Base-by-base conservation (phyloP, 495 filamentous ascomycete genomes). In the Parachaetomium inaequale region DNA sequence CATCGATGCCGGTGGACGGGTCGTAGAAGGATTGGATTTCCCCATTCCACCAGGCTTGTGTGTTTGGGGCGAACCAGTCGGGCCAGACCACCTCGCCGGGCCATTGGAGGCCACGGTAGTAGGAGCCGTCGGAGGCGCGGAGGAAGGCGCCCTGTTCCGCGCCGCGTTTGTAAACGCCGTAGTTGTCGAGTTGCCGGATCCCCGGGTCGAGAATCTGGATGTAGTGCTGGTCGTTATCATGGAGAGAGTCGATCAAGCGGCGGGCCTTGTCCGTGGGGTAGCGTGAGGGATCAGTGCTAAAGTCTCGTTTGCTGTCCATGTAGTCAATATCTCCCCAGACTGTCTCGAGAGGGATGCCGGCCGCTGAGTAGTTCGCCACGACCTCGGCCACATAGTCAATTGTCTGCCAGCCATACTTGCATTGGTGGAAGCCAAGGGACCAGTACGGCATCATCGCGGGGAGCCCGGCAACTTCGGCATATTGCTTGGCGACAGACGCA, bases 281-380 rank as follows among this genome's bases (percentile, higher is more conserved):
- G 26, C 87, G 80, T 1, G 84, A 75, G 0, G 87, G 83, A 66
- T 93, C 91, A 2, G 89, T 76, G 1, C 87, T 88, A 72, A 96
- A 94, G 55, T 91, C 83, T 70, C 76, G 65, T 8, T 59, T 55
- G 7, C 58, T 59, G 62, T 86, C 76, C 89, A 93, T 92, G 72
- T 93, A 91, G 66, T 92, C 85, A 59, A 94, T 94, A 67, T 94
- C 90, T 1, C 87, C 93, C 92, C 92, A 96, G 83, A 94, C 89
- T 0, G 89, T 92, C 73, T 96, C 92, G 7, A 96, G 75, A 0
- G 92, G 92, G 61, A 96, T 95, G 2, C 75, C 77, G 12, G 90
- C 90, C 8, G 78, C 73, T 55, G 83, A 87, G 74, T 96, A 94
- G 72, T 94, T 95, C 55, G 85, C 83, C 12, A 93, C 84, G 2